Conservation (phyloP, 495 filamentous ascomycete genomes). For the Tuber magnatum region DNA sequence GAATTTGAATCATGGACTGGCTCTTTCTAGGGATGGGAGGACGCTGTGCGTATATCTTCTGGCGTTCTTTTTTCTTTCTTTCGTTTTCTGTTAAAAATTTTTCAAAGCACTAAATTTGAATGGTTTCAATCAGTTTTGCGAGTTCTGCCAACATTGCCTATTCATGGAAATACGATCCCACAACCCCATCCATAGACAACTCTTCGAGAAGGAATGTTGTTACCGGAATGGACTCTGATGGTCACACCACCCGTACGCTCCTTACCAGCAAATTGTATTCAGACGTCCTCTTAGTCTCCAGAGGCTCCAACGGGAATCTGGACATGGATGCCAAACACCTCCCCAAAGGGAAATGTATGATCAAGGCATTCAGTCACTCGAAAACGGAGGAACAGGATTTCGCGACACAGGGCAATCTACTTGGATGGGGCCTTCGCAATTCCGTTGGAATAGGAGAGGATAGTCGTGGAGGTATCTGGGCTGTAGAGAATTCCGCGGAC, state of each 20-base stretch:
- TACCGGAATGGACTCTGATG: constrained; percentile 52
- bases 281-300: constrained; percentile 52
- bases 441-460: constrained; percentile 60
- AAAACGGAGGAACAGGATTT: constrained; percentile 43
- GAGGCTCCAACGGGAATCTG: constrained; percentile 57
- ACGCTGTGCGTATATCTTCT: constrained; percentile 48
- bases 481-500: constrained; percentile 67
- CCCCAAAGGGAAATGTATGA: constrained; percentile 53
- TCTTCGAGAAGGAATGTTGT: constrained; percentile 48
- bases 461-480: constrained; percentile 54
- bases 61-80: neutral
- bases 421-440: constrained; percentile 69
- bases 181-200: constrained; percentile 42
- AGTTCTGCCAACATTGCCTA: constrained; percentile 53
- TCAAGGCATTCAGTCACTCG: constrained; percentile 59
- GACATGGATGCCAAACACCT: constrained; percentile 49
- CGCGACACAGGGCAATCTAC: constrained; percentile 48
- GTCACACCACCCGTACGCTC: constrained; percentile 59
- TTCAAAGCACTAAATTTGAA: neutral
- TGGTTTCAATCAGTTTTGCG: constrained; percentile 41
- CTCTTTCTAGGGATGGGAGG: constrained; percentile 54
- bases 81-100: neutral
- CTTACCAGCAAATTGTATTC: constrained; percentile 43
- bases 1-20: constrained; percentile 62
- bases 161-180: constrained; percentile 55